Evolutionary conservation across 306 rosid genomes (phyloP).

Genomic region (Albizia julibrissin): DNA sequence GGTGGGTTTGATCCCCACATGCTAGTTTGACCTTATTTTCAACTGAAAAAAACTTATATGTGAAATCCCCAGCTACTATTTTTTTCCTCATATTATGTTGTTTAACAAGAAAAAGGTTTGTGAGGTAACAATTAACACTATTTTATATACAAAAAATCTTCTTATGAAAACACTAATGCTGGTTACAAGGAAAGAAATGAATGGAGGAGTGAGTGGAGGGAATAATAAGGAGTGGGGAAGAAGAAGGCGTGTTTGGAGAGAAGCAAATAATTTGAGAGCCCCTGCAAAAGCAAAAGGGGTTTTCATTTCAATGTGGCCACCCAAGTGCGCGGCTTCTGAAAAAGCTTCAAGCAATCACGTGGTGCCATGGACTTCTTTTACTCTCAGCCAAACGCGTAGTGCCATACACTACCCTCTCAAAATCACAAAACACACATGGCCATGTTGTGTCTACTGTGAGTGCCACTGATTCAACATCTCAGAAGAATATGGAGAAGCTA

Average conservation of each 20-base stretch:
- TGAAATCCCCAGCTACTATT: too few relatives aligned
- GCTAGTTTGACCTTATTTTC: too few relatives aligned
- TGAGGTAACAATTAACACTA: too few relatives aligned
- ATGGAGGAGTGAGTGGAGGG: background rate
- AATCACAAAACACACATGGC: slow-evolving; percentile 34
- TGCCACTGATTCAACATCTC: slow-evolving; percentile 19
- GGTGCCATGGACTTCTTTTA: slow-evolving; percentile 23
- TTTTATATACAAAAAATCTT: too few relatives aligned
- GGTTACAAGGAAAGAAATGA: background rate
- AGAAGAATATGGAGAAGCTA: background rate
- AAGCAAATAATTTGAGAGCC: slow-evolving; percentile 10
- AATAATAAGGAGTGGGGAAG: background rate
- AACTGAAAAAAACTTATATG: too few relatives aligned
- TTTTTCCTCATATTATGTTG: too few relatives aligned
- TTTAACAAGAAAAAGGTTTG: too few relatives aligned
- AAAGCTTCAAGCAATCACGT: slow-evolving; percentile 60
- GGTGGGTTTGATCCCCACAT: too few relatives aligned
- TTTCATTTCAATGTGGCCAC: background rate
- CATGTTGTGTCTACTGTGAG: background rate
- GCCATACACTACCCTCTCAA: background rate
- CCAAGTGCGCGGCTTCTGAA: slow-evolving; percentile 46
- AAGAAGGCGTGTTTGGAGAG: background rate
- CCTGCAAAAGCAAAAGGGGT: slow-evolving; percentile 39
- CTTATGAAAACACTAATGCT: background rate
- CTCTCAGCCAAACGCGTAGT: background rate